phyloP scores from a whole-genome alignment of 805 yeast genomes.

The Saturnispora kantuleensis region DNA sequence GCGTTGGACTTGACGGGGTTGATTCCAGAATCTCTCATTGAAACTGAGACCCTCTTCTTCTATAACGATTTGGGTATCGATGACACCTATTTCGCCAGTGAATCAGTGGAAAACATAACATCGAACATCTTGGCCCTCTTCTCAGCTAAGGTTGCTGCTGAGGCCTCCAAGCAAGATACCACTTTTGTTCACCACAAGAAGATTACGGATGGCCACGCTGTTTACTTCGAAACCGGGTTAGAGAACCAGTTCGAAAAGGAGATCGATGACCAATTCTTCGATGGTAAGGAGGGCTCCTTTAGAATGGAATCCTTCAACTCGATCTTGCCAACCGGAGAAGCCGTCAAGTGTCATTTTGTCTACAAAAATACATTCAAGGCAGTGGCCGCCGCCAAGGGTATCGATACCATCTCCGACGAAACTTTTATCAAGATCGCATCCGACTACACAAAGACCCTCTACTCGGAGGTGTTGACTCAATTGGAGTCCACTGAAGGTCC shows the following conservation, averaged over 20 bases:
- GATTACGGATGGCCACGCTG: conserved; percentile 79
- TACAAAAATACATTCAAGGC: conserved; percentile 55
- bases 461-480: conserved; percentile 59
- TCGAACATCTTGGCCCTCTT: conserved; percentile 80
- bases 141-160: conserved; percentile 88
- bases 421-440: conserved; percentile 74
- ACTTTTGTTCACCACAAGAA: conserved; percentile 66
- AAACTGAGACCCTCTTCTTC: conserved; percentile 82
- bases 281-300: conserved; percentile 37
- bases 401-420: conserved; percentile 64
- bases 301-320: conserved; percentile 76
- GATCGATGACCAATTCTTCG: conserved; percentile 77
- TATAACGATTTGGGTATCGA: conserved; percentile 83
- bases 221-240: conserved; percentile 67
- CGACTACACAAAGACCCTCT: conserved; percentile 65
- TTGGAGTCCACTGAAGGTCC: conserved; percentile 81
- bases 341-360: conserved; percentile 62
- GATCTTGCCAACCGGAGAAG: conserved; percentile 40
- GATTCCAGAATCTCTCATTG: conserved; percentile 80
- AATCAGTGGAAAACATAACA: conserved; percentile 69
- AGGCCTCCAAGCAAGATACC: conserved; percentile 37
- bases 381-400: conserved; percentile 19
- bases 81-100: conserved; percentile 84
- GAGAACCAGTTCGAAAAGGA: conserved; percentile 50
- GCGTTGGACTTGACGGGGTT: conserved; percentile 74